Evolutionary conservation across 805 yeast species (phyloP).

Genomic region (Candida sithepensis): DNA sequence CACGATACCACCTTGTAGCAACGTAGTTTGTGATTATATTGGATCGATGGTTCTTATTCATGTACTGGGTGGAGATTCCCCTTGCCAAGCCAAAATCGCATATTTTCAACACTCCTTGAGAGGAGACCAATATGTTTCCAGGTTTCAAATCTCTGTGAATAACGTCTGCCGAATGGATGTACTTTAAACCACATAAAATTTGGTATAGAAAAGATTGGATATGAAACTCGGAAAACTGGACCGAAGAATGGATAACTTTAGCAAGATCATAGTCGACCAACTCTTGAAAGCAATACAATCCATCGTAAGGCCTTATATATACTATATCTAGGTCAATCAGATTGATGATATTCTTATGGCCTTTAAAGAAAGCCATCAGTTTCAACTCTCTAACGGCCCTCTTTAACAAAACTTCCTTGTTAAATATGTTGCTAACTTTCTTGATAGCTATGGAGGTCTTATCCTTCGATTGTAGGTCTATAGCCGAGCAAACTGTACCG

Average conservation of each 20-base stretch:
- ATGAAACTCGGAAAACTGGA: constrained; percentile 81
- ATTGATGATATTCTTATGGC: constrained; percentile 78
- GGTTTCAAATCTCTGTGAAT: constrained; percentile 93
- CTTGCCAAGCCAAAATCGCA: constrained; percentile 95
- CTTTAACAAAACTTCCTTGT: constrained; percentile 61
- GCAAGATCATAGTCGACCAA: constrained; percentile 79
- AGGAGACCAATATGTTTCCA: constrained; percentile 75
- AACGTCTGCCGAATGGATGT: constrained; percentile 88
- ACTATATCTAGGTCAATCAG: constrained; percentile 74
- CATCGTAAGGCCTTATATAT: constrained; percentile 65
- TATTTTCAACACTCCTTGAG: constrained; percentile 73
- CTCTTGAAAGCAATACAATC: constrained; percentile 87
- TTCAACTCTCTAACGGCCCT: constrained; percentile 83
- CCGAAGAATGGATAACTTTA: constrained; percentile 70
- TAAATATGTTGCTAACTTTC: constrained; percentile 69
- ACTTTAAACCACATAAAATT: constrained; percentile 79
- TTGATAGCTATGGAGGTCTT: constrained; percentile 64
- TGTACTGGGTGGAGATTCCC: constrained; percentile 45
- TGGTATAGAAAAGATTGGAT: constrained; percentile 75
- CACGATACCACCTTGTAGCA: constrained; percentile 94
- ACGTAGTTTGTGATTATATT: constrained; percentile 74
- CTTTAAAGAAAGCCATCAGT: constrained; percentile 76
- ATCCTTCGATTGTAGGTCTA: constrained; percentile 42
- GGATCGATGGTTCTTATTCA: constrained; percentile 31
- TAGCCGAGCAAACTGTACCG: constrained; percentile 79